Evolutionary conservation across 2,329 filamentous ascomycete genomes (phyloP).

Genomic region (Chaetomium sp.): DNA sequence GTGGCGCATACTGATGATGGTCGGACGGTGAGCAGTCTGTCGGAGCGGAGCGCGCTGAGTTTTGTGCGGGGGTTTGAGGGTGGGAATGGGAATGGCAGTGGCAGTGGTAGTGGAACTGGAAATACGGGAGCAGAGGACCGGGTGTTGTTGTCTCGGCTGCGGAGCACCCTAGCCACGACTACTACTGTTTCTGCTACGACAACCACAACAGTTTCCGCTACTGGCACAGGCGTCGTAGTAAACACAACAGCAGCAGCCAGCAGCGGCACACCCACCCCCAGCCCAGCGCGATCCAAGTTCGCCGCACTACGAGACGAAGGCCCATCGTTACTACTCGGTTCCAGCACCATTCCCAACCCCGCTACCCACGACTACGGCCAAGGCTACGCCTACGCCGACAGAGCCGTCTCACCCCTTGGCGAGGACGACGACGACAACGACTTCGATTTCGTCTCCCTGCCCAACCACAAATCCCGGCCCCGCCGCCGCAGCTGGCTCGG

Average conservation of each 20-base stretch:
- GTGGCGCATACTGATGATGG: constrained; percentile 3
- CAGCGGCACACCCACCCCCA: constrained; percentile 23
- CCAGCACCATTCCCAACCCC: too few species aligned
- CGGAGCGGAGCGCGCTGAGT: constrained; percentile 44
- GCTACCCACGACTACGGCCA: too few species aligned
- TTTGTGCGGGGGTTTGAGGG: constrained; percentile 10
- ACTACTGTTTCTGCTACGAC: background rate
- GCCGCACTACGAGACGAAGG: constrained; percentile 47
- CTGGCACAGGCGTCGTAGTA: background rate
- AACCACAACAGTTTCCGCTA: background rate
- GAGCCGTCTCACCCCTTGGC: background rate
- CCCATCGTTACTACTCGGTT: constrained; percentile 39
- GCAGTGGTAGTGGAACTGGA: background rate
- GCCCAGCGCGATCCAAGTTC: constrained; percentile 49
- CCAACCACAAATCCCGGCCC: too few species aligned
- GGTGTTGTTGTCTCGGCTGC: constrained; percentile 5
- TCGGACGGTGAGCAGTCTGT: constrained; percentile 51
- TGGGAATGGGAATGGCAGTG: background rate
- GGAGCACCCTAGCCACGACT: background rate
- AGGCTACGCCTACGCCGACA: too few species aligned
- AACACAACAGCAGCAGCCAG: background rate
- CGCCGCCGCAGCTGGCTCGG: constrained; percentile 56
- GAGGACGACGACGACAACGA: constrained; percentile 29
- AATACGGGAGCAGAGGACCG: background rate
- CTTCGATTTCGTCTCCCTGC: constrained; percentile 28